Conservation (phyloP, 495 filamentous ascomycete species). For the Staphylotrichum longicolle region DNA sequence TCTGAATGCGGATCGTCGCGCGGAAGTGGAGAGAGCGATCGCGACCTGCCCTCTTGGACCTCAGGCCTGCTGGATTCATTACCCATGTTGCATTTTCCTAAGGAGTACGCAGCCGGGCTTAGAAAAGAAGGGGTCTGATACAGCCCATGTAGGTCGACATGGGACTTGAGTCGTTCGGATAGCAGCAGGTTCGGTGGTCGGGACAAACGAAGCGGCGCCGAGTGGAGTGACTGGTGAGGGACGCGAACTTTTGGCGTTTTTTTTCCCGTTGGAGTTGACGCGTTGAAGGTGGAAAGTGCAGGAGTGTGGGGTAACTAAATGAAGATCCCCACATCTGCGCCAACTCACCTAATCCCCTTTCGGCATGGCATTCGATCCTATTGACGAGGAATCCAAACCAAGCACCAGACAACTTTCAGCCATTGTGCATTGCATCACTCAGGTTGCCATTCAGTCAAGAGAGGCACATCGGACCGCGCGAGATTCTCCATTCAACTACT, state of each 20-base stretch:
- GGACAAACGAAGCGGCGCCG: neutral
- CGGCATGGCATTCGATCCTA: too few species aligned
- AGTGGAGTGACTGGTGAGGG: neutral
- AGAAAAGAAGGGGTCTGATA: neutral
- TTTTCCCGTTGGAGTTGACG: constrained; percentile 5
- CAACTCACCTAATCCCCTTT: too few species aligned
- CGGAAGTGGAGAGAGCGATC: constrained; percentile 20
- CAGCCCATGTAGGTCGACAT: neutral
- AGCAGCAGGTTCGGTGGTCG: neutral
- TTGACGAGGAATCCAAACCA: too few species aligned
- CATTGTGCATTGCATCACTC: too few species aligned
- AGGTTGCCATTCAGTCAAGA: too few species aligned
- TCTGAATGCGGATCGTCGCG: constrained; percentile 3
- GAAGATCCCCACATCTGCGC: neutral
- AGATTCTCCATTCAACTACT: too few species aligned
- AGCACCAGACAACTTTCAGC: too few species aligned
- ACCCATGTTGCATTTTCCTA: constrained; percentile 14
- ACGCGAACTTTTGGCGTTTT: constrained; percentile 11
- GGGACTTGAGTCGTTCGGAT: neutral
- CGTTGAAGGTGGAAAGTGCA: neutral
- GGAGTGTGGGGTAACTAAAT: neutral
- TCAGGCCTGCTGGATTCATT: constrained; percentile 15
- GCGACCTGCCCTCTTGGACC: constrained; percentile 2
- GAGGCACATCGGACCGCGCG: too few species aligned
- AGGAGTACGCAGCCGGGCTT: neutral